Conservation (phyloP, 2,329 filamentous ascomycete species). For the Trichothecium sympodiale region DNA sequence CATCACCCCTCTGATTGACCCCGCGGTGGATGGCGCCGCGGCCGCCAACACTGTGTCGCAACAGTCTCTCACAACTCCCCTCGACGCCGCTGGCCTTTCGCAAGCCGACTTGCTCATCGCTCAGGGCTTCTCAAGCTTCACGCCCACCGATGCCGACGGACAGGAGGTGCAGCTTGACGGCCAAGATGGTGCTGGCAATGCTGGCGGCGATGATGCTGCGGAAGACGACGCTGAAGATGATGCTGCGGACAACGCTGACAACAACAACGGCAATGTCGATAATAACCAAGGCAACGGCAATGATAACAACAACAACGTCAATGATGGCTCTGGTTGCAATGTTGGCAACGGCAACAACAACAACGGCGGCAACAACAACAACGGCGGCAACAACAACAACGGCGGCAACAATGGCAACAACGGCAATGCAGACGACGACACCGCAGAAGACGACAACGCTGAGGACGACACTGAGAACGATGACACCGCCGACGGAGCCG, state of each 20-base stretch:
- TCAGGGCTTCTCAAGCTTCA: constrained; percentile 54
- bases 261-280: background rate
- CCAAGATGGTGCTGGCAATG: constrained; percentile 15
- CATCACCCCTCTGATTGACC: constrained; percentile 57
- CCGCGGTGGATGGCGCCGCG: constrained; percentile 44
- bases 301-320: constrained; percentile 10
- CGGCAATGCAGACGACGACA: constrained; percentile 10
- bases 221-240: constrained; percentile 17
- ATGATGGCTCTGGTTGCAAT: constrained; percentile 4
- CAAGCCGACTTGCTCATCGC: constrained; percentile 53
- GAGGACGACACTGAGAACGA: constrained; percentile 7
- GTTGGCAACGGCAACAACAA: constrained; percentile 5
- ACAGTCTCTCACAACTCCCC: constrained; percentile 38
- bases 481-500: constrained; percentile 15
- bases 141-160: constrained; percentile 22
- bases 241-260: constrained; percentile 7
- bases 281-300: constrained; percentile 7
- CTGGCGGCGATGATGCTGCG: constrained; percentile 14
- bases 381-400: constrained; percentile 7
- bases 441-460: constrained; percentile 6
- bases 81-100: constrained; percentile 49
- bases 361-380: constrained; percentile 6
- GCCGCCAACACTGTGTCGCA: constrained; percentile 49
- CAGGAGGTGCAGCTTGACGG: constrained; percentile 20
- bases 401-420: constrained; percentile 10